Base-by-base conservation (phyloP, 129 eudicot genomes). In the Flaveria linearis region DNA sequence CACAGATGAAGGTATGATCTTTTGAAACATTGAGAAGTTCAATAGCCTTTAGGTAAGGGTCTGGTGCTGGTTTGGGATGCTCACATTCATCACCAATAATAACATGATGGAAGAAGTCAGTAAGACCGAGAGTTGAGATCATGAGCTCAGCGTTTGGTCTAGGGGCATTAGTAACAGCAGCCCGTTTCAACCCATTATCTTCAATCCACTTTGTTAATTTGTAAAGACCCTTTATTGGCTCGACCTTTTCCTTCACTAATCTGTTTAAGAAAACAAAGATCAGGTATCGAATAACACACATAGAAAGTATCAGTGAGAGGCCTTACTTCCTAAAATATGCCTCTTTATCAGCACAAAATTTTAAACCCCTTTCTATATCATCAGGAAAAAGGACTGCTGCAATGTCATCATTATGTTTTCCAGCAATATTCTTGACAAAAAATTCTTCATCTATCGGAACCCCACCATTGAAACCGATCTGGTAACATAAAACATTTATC, bases 81-180 rank as follows among this genome's bases (percentile, higher is more conserved):
- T 88, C 96, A 84, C 98, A 93, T 23, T 93, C 98, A 70, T 80
- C 89, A 69, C 98, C 98, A 68, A 93, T 47, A 47, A 93, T 62
- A 63, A 93, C 84, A 52, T 78, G 85, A 7, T 90, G 87, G 69
- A 93, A 93, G 86, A 93, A 93, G 63, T 93, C 98, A 46, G 98
- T 81, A n/a, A 93, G 91, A 52, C 98, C 97, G n/a, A 93, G 97
- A 73, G 80, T 65, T 16, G 96, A 88, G 60, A 93, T 80, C 87
- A 90, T 88, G 69, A 88, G 72, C 53, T 90, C 97, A 39, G 98
- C 98, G 55, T 90, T 93, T 80, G 74, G 81, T 73, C 82, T 85
- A n/a, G 98, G 98, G 26, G 98, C 97, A 81, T 93, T 93, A 0
- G 98, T 93, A 47, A 93, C 98, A 41, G 98, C 98, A 75, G 93